Evolutionary conservation across 257 asterid species (phyloP).

Genomic region (Nicotiana noctiflora): DNA sequence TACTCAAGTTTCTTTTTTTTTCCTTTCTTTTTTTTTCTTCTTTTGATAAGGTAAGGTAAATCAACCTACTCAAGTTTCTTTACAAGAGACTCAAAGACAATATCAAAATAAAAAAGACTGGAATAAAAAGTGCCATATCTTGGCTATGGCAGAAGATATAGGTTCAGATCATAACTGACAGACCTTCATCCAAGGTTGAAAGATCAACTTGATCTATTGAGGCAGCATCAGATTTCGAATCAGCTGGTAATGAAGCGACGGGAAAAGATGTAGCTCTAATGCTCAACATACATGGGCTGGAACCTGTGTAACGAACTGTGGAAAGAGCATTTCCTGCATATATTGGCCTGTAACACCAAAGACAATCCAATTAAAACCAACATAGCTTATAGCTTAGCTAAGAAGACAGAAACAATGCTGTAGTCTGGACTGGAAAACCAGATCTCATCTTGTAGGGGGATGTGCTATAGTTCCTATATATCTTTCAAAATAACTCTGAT

Average conservation of each 20-base stretch:
- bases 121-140: neutral
- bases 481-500: neutral
- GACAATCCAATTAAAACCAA: constrained; percentile 4
- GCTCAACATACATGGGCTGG: constrained; percentile 87
- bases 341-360: constrained; percentile 63
- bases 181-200: constrained; percentile 68
- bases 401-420: neutral
- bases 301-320: constrained; percentile 76
- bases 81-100: constrained; percentile 9
- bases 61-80: neutral
- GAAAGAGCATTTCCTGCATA: constrained; percentile 98
- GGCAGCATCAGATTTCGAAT: constrained; percentile 43
- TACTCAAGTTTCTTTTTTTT: too few relatives aligned
- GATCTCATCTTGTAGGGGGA: neutral
- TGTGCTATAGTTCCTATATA: neutral
- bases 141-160: neutral
- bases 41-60: too few relatives aligned
- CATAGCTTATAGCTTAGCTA: neutral
- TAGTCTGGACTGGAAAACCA: neutral
- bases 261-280: constrained; percentile 88
- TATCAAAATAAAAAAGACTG: neutral
- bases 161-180: constrained; percentile 18
- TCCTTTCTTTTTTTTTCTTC: too few relatives aligned
- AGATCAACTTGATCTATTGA: constrained; percentile 71
- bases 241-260: constrained; percentile 20